These are phyloP conservation scores for Scytalidium sp. DNA, from an alignment of 2,329 filamentous ascomycete genomes.

Conservation along the genomic window DNA sequence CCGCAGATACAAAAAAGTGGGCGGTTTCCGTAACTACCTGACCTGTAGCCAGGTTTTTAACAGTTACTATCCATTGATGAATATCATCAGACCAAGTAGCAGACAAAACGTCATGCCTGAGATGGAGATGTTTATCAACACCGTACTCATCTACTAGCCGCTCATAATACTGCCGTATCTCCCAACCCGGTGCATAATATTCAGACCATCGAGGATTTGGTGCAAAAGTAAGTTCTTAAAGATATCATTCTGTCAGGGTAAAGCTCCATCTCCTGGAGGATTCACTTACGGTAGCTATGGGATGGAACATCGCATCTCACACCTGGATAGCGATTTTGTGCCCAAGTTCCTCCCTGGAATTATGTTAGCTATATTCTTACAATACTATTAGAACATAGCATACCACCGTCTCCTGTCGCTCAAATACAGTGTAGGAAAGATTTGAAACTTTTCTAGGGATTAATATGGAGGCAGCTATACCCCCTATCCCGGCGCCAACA, in stretches of 20 bases:
- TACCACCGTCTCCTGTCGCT: conserved; percentile 1
- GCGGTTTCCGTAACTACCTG: neutral
- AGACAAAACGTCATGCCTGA: conserved; percentile 16
- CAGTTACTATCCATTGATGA: neutral
- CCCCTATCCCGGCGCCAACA: conserved; percentile 4
- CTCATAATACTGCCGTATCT: conserved; percentile 33
- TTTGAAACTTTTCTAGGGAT: conserved; percentile 3
- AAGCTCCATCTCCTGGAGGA: conserved; percentile 12
- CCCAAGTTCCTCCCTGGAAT: conserved; percentile 22
- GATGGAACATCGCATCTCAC: conserved; percentile 21
- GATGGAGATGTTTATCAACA: conserved; percentile 22
- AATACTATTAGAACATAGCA: neutral
- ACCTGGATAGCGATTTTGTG: conserved; percentile 23
- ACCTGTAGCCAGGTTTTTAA: conserved; percentile 25
- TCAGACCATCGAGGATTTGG: conserved; percentile 37
- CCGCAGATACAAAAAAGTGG: conserved; percentile 1
- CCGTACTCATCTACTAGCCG: conserved; percentile 29
- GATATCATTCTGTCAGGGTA: neutral
- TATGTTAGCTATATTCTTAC: conserved; percentile 3
- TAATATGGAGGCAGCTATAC: conserved; percentile 3
- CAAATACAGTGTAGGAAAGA: conserved; percentile 1
- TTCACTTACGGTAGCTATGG: conserved; percentile 37
- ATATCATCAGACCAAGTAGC: conserved; percentile 17
- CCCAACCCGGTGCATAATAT: conserved; percentile 29
- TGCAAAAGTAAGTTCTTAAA: conserved; percentile 27